Percentiles rank a stretch among this genome's conserved stretches.
Evolutionary conservation across 2,329 filamentous ascomycete species (phyloP).

Genomic region (Helicocarpus griseus): DNA sequence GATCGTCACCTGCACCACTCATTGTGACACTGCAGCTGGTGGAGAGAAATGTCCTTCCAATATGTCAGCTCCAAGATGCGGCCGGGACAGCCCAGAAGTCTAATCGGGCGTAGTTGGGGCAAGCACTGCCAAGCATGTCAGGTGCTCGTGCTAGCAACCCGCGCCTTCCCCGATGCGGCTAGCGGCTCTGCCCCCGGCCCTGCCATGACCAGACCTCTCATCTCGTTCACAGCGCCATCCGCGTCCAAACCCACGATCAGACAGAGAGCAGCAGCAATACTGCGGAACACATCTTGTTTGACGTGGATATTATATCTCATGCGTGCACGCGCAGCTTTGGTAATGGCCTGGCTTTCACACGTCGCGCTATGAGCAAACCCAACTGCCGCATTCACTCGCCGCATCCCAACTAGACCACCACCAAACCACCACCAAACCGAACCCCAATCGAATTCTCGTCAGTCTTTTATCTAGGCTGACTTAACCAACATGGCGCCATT

Average conservation of each 20-base stretch:
- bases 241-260: not conserved
- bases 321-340: not conserved
- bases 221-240: not conserved
- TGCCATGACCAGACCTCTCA: not conserved
- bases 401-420: not conserved
- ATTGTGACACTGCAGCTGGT: slow-evolving; percentile 19
- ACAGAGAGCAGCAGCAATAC: not conserved
- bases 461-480: not conserved
- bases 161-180: not conserved
- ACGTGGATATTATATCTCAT: not conserved
- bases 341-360: not conserved
- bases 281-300: not conserved
- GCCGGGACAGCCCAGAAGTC: not conserved
- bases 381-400: not conserved
- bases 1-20: slow-evolving; percentile 29
- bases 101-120: not conserved
- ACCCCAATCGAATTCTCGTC: not conserved
- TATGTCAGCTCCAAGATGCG: not conserved
- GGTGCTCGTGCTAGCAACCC: not conserved
- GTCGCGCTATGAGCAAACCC: not conserved
- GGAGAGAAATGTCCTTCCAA: slow-evolving; percentile 1
- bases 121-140: not conserved
- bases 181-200: not conserved
- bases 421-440: not conserved
- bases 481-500: slow-evolving; percentile 23